Evolutionary conservation across 169 alveolate genomes (phyloP).

Genomic region (Eimeria acervulina): DNA sequence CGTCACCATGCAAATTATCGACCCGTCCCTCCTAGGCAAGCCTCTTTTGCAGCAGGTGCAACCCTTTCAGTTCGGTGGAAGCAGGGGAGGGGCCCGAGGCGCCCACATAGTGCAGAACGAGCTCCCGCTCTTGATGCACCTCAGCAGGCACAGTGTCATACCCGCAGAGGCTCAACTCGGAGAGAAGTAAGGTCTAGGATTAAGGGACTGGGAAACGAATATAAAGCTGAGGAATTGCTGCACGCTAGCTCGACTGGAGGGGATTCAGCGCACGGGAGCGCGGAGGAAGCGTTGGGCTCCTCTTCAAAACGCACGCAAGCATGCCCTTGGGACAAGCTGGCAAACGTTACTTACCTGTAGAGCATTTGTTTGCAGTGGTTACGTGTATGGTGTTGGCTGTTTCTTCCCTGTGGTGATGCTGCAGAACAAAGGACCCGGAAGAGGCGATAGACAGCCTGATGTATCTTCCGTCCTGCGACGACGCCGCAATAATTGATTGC

Average conservation of each 20-base stretch:
- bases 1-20: conserved; percentile 49
- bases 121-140: conserved; percentile 19
- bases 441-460: conserved; percentile 57
- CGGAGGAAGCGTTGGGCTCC: not conserved
- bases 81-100: conserved; percentile 16
- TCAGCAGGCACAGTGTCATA: not conserved
- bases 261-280: not conserved
- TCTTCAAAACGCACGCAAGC: not conserved
- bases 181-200: not conserved
- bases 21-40: conserved; percentile 32
- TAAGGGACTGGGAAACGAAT: not conserved
- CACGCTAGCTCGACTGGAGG: not conserved
- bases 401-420: not conserved
- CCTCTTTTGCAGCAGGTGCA: conserved; percentile 19
- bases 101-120: conserved; percentile 37
- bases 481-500: conserved; percentile 60
- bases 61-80: conserved; percentile 8
- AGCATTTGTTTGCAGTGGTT: not conserved
- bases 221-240: not conserved
- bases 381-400: not conserved
- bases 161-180: conserved; percentile 31
- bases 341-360: not conserved
- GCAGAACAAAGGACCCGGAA: conserved; percentile 51
- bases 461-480: conserved; percentile 71
- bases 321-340: not conserved